A percentile compares a stretch with the other conserved stretches of the same genome.
phyloP scores from a whole-genome alignment of 2,329 filamentous ascomycete genomes.

The Epichloe uncinata region DNA sequence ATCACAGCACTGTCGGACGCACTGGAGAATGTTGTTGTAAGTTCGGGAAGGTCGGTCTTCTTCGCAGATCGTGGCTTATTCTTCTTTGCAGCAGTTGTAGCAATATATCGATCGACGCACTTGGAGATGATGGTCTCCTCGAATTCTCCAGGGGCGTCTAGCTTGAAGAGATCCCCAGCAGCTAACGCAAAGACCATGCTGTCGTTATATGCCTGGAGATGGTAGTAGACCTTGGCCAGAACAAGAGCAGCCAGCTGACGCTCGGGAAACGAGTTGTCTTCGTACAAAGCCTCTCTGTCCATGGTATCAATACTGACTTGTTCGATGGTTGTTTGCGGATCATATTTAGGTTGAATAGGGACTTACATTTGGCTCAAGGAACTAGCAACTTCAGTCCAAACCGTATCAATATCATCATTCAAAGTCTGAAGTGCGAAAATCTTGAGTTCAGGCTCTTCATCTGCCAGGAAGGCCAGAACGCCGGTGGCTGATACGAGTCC shows the following conservation, averaged over 20 bases:
- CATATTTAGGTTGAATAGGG: neutral
- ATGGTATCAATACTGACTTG: neutral
- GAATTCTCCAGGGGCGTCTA: constrained; percentile 84
- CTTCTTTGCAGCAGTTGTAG: constrained; percentile 46
- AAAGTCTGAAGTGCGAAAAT: constrained; percentile 89
- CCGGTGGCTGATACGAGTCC: constrained; percentile 88
- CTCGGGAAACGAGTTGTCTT: constrained; percentile 89
- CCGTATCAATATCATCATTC: constrained; percentile 89
- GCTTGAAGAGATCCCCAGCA: constrained; percentile 87
- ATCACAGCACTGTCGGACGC: constrained; percentile 57
- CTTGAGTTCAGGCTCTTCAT: constrained; percentile 88
- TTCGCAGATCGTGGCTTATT: constrained; percentile 28
- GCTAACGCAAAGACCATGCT: constrained; percentile 97
- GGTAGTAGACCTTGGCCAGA: constrained; percentile 96
- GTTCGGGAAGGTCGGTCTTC: constrained; percentile 44
- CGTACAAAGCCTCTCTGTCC: constrained; percentile 82
- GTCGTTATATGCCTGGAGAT: constrained; percentile 96
- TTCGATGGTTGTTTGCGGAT: neutral
- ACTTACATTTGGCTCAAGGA: constrained; percentile 82
- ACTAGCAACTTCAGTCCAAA: constrained; percentile 95
- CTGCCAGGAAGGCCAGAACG: constrained; percentile 86
- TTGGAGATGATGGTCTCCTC: constrained; percentile 98
- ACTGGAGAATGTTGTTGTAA: constrained; percentile 67
- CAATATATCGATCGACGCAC: constrained; percentile 96
- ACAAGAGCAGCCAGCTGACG: constrained; percentile 89